Evolutionary conservation across 768 basidiomycete genomes (phyloP).

Genomic region (Amanita rimosa): DNA sequence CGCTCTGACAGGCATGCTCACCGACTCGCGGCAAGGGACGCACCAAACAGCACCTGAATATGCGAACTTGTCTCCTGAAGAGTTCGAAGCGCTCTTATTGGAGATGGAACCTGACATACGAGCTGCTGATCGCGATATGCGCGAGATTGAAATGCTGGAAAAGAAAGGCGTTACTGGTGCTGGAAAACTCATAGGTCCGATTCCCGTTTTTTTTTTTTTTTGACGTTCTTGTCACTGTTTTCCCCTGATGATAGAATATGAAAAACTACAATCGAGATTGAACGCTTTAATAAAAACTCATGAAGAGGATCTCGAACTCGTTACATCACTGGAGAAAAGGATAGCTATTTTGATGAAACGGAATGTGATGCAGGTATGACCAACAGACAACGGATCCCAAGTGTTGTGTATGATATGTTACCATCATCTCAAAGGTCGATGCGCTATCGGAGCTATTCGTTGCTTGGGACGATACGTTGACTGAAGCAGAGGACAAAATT

Average conservation of each 20-base stretch:
- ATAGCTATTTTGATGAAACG: conserved; percentile 54
- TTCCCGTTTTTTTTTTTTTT: background rate
- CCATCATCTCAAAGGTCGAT: conserved; percentile 42
- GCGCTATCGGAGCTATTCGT: conserved; percentile 77
- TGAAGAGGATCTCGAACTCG: conserved; percentile 45
- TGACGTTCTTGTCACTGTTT: background rate
- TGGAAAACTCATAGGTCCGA: conserved; percentile 53
- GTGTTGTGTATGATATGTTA: background rate
- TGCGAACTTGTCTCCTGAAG: conserved; percentile 52
- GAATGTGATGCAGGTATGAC: conserved; percentile 59
- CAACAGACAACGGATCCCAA: background rate
- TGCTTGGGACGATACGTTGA: conserved; percentile 70
- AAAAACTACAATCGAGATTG: conserved; percentile 60
- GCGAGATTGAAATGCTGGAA: conserved; percentile 62
- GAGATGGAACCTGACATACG: conserved; percentile 85
- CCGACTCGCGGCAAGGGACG: conserved; percentile 18
- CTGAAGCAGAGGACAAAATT: conserved; percentile 53
- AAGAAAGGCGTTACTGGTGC: conserved; percentile 62
- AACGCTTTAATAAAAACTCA: conserved; percentile 44
- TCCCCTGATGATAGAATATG: conserved; percentile 36
- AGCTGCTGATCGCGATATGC: conserved; percentile 71
- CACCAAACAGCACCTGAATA: conserved; percentile 29
- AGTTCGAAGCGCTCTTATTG: conserved; percentile 56
- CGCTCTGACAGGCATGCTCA: conserved; percentile 54
- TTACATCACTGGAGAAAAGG: conserved; percentile 50